Conservation (phyloP, 306 rosid genomes). For the Dryas octopetala region DNA sequence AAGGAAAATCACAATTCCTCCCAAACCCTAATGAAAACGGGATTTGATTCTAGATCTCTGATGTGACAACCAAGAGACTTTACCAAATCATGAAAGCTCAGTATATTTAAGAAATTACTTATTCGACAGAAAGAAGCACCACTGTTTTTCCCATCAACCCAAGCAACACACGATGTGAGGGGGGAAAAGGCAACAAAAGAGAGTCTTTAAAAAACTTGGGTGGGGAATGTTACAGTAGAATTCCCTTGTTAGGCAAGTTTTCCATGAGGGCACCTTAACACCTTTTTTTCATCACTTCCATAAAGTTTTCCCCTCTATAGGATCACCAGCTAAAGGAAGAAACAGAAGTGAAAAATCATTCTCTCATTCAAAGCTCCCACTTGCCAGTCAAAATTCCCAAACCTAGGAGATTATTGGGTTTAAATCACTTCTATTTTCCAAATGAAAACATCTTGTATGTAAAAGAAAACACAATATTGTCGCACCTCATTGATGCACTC, state of each 20-base stretch:
- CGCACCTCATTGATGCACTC: slow-evolving; percentile 85
- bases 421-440: not conserved
- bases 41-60: not conserved
- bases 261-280: not conserved
- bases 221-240: slow-evolving; percentile 5
- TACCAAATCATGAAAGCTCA: not conserved
- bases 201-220: not conserved
- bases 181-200: not conserved
- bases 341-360: not conserved
- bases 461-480: not conserved
- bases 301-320: not conserved
- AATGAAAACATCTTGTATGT: not conserved
- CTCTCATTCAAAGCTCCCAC: not conserved
- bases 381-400: not conserved
- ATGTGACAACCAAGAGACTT: not conserved
- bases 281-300: not conserved
- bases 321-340: slow-evolving; percentile 1
- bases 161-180: not conserved
- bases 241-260: not conserved
- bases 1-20: not conserved
- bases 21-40: not conserved
- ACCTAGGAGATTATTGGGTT: not conserved
- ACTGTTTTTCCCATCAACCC: not conserved
- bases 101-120: not conserved
- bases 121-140: not conserved